Base-by-base conservation (phyloP, 2,329 filamentous ascomycete species). In the Fusarium haematococcum region DNA sequence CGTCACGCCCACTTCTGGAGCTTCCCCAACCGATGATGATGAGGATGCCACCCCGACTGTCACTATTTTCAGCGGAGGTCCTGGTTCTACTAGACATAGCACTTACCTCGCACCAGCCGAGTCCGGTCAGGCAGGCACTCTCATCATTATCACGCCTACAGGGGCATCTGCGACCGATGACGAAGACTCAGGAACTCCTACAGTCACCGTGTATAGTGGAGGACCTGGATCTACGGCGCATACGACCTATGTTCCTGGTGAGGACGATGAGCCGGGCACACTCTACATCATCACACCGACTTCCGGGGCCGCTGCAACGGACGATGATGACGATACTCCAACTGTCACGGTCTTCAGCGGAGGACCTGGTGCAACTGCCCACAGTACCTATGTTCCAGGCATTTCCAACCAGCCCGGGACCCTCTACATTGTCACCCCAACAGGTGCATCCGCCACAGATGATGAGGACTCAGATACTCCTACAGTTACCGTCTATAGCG, bases 101-200 rank as follows among this genome's bases (percentile, higher is more conserved):
- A 20, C 65, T 3, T 71, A 71, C 14, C 18, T 70, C 3, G 41
- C 57, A 7, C 67, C 68, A 6, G 45, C 68, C 3, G 48, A 50
- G 5, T 60, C 66, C 4, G 66, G 54, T 2, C 66, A 67, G 14
- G 32, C 58, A 6, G 67, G 69, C 0, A 71, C 57, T 14, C 11
- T 71, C 10, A 59, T 71, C 3, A 70, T 71, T 4, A 63, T 68
- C 8, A 60, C 56, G 1, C 65, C 68, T 2, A 57, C 60, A 3
- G 16, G 39, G 39, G 45, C 8, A 8, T n/a, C 25, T 18, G 50
- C 52, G 3, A 35, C 30, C 1, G 11, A 33, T 1, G 62, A 33
- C 8, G 14, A 20, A 18, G 48, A 20, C 3, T 27, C 25, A 2
- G 25, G 33, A 13, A 45, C 7, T 18, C 20, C 33, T 2, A 58